phyloP scores from a whole-genome alignment of 352 stramenopile genomes.

The Phytopythium montanum region DNA sequence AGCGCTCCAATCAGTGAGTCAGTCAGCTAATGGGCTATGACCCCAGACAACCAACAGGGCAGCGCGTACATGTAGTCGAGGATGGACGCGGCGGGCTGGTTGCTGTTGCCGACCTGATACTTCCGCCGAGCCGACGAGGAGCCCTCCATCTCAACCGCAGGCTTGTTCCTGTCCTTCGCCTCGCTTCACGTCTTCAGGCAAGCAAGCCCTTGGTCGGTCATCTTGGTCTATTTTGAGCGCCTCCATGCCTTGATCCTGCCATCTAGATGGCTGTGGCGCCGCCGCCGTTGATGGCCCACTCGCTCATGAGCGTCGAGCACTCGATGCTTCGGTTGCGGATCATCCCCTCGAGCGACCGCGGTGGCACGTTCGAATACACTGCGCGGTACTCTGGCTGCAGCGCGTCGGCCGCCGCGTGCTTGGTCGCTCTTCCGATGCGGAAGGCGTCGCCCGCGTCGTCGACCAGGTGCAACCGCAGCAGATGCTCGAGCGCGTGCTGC shows the following conservation, averaged over 20 bases:
- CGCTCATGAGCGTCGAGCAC: slow-evolving; percentile 68
- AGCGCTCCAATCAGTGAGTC: not conserved
- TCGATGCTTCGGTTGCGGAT: slow-evolving; percentile 68
- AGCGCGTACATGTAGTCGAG: slow-evolving; percentile 61
- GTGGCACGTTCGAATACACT: slow-evolving; percentile 70
- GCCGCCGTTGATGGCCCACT: slow-evolving; percentile 69
- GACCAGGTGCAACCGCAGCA: slow-evolving; percentile 67
- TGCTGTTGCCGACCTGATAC: slow-evolving; percentile 20
- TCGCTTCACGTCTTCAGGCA: not conserved
- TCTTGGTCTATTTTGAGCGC: slow-evolving; percentile 4
- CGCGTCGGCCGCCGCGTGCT: slow-evolving; percentile 33
- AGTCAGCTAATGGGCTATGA: not conserved
- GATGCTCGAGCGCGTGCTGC: slow-evolving; percentile 69
- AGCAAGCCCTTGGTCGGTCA: not conserved
- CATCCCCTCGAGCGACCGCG: slow-evolving; percentile 66
- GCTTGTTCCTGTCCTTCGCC: not conserved
- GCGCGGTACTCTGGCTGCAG: slow-evolving; percentile 74
- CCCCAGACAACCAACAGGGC: not conserved
- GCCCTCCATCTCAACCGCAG: not conserved
- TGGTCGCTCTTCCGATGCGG: slow-evolving; percentile 41
- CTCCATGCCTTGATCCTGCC: not conserved
- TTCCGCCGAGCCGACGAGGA: slow-evolving; percentile 17
- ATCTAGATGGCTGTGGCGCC: not conserved
- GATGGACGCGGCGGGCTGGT: slow-evolving; percentile 36
- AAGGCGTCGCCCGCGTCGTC: slow-evolving; percentile 76